Conservation (phyloP, 495 filamentous ascomycete genomes). For the Penicillium soppii region DNA sequence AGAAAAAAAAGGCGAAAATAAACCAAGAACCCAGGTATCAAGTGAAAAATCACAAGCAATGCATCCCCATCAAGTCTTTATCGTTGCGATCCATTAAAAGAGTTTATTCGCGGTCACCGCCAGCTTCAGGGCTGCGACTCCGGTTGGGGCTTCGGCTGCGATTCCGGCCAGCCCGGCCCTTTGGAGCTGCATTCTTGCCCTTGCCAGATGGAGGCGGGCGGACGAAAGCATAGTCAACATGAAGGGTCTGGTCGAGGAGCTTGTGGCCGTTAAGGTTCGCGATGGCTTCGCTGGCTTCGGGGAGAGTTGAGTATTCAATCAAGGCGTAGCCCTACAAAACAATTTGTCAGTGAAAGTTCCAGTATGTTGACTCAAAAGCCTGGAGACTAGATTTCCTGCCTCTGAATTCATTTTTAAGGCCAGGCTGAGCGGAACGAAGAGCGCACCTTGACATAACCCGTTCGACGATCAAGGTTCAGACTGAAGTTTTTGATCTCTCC, state of each 20-base stretch:
- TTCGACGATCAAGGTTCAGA: constrained; percentile 89
- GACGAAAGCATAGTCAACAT: constrained; percentile 96
- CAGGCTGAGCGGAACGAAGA: background rate
- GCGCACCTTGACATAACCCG: constrained; percentile 94
- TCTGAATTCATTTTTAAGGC: background rate
- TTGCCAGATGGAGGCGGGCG: constrained; percentile 77
- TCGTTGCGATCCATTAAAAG: background rate
- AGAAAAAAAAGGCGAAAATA: constrained; percentile 3
- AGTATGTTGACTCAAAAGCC: background rate
- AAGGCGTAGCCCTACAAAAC: constrained; percentile 77
- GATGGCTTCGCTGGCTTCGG: constrained; percentile 83
- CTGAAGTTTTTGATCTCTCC: constrained; percentile 98
- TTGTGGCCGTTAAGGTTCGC: constrained; percentile 78
- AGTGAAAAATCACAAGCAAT: background rate
- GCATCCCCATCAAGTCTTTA: background rate
- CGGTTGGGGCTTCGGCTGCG: constrained; percentile 55
- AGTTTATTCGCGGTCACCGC: constrained; percentile 36
- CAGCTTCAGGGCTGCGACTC: constrained; percentile 58
- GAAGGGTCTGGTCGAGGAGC: constrained; percentile 87
- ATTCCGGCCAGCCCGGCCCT: constrained; percentile 47
- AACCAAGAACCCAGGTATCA: constrained; percentile 18
- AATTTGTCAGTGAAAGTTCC: constrained; percentile 10
- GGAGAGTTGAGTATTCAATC: constrained; percentile 88
- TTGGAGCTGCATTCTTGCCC: constrained; percentile 51
- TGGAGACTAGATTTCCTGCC: background rate